Conservation (phyloP, 139 green algal genomes). For the Coelastrella sp. region DNA sequence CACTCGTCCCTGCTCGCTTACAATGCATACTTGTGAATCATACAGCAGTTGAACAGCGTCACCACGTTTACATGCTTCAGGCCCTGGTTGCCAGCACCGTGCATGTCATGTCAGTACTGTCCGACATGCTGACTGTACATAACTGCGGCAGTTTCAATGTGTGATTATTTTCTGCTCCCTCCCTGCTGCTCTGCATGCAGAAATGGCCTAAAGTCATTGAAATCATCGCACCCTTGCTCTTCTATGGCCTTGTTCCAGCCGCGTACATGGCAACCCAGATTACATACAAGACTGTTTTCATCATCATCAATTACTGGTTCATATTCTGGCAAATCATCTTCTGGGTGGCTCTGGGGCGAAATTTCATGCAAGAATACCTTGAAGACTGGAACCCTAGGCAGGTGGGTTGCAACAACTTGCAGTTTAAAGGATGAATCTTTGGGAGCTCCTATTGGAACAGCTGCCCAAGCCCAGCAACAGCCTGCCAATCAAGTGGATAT, state of each 20-base stretch:
- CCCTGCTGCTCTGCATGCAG: neutral
- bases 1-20: too few relatives aligned
- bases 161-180: neutral
- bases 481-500: too few relatives aligned
- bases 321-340: neutral
- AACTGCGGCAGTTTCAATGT: too few relatives aligned
- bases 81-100: neutral
- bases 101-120: neutral
- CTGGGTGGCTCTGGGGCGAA: neutral
- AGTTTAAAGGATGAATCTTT: neutral
- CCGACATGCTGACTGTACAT: neutral
- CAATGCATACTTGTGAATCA: too few relatives aligned
- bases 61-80: too few relatives aligned
- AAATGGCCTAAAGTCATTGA: conserved; percentile 38
- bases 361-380: conserved; percentile 25
- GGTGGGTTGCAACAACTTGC: neutral
- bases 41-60: too few relatives aligned
- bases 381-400: conserved; percentile 5
- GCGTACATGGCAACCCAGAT: neutral
- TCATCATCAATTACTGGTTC: conserved; percentile 36
- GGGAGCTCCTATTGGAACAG: neutral
- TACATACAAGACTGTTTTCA: conserved; percentile 9
- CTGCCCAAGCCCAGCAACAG: neutral
- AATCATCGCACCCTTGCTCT: neutral
- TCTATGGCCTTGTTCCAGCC: conserved; percentile 6